Evolutionary conservation across 208 protist genomes (phyloP), one percentile per base, ranked within the genome.

Genomic region (Leptomonas seymouri): DNA sequence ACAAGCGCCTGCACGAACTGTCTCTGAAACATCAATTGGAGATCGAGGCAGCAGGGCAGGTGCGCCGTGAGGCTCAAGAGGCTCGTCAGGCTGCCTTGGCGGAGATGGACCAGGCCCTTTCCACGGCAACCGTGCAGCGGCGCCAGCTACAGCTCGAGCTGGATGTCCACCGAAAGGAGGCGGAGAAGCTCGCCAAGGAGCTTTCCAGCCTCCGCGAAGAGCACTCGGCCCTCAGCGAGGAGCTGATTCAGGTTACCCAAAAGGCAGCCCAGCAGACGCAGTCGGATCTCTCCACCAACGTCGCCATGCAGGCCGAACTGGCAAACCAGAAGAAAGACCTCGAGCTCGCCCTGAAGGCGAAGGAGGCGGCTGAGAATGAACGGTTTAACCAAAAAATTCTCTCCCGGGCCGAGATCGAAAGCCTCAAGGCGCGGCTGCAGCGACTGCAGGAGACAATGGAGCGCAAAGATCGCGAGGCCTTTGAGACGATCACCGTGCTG

Each of bases 121-220:
- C 78, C 28, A 70, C 90, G 42, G 78, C 89, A 15, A 75, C 83
- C 8, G 84, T 92, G 28, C 76, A 85, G 73, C 75, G 89, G 74
- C 80, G 82, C 44, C 85, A 91, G 76, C 71, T 95, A 27, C 71
- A 81, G 23, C 81, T 93, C 14, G 89, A 97, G 71, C 68, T 94
- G 42, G 82, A 85, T 21, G 85, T 94, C 11, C 89, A 95, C 71
- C 81, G 66, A 53, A 76, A 51, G 49, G 84, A 93, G 72, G 86
- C 85, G 15, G 85, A 82, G 48, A 76, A 87, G 63, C 87, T 97
- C n/a, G 78, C 84, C 0, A 62, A 53, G 16, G 62, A 65, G 30
- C 74, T 93, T 21, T 58, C 68, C 14, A 25, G 21, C 4, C 48
- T 76, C 9, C 61, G 62, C 23, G 61, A 86, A 12, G 84, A 89